These are phyloP conservation scores for Apium graveolens DNA, from an alignment of 129 eudicot genomes.

Conservation along the genomic window DNA sequence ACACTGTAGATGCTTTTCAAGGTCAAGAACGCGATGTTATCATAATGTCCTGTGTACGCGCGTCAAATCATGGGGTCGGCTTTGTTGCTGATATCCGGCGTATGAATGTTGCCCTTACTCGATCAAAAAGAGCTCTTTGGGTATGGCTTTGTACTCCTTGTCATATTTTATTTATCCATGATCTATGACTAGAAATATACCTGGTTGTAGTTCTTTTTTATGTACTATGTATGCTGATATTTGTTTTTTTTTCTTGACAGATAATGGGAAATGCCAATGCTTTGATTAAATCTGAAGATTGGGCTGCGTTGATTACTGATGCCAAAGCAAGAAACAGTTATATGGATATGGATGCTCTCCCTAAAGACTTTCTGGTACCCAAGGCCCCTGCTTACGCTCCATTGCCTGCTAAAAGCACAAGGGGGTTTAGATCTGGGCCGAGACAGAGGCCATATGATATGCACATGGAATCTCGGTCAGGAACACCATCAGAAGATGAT, in stretches of 20 bases:
- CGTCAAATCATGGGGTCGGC: constrained; percentile 87
- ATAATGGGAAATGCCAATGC: constrained; percentile 97
- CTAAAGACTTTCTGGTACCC: constrained; percentile 63
- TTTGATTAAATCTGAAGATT: constrained; percentile 71
- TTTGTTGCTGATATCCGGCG: constrained; percentile 96
- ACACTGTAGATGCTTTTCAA: constrained; percentile 96
- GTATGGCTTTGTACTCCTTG: constrained; percentile 23
- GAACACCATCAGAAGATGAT: constrained; percentile 64
- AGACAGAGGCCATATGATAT: constrained; percentile 51
- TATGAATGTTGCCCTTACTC: constrained; percentile 96
- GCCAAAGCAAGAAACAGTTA: constrained; percentile 73
- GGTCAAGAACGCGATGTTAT: constrained; percentile 99
- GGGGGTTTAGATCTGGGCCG: constrained; percentile 50
- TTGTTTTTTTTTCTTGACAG: constrained; percentile 26
- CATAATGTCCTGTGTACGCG: constrained; percentile 98
- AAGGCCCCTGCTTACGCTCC: constrained; percentile 35
- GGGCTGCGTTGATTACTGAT: constrained; percentile 90
- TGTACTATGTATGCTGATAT: neutral
- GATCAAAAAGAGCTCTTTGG: constrained; percentile 91
- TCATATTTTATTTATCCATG: neutral
- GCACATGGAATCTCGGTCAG: constrained; percentile 56
- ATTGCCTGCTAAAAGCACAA: constrained; percentile 34
- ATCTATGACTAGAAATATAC: neutral
- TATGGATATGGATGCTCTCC: constrained; percentile 83
- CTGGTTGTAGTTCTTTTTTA: neutral